Base-by-base conservation (phyloP, 2,329 filamentous ascomycete species). In the Neofusicoccum laricinum region DNA sequence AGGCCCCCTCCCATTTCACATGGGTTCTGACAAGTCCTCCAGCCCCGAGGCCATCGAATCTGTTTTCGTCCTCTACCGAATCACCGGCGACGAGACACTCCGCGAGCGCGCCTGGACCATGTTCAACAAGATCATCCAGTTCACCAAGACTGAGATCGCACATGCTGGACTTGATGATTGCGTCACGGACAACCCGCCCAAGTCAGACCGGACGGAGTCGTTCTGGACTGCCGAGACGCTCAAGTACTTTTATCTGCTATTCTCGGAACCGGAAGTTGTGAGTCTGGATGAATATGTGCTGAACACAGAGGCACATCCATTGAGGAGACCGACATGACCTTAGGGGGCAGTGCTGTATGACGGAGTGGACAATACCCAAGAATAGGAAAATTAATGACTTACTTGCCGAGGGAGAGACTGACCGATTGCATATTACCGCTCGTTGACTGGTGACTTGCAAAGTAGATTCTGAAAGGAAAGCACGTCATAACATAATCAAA, bases 51-150 rank as follows among this genome's bases (percentile, higher is more conserved):
- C 85, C 2, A 85, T 88, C 50, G 85, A 88, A 69, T 84, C 81
- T 12, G 80, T 87, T 3, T 88, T 87, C 72, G 78, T 86, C 68
- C 76, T 88, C 71, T 86, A 87, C 68, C 82, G 85, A 21, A 83
- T 86, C 49, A 87, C 85, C 0, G 85, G 85, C 15, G 81, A 86
- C 66, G 78, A 77, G 61, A 74, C 70, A 62, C 76, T 78, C 65
- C 76, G 79, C 58, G 79, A 81, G 5, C 75, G 74, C 1, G 81
- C 80, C 2, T 83, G 81, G 81, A 75, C 78, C 6, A 83, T 83
- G 80, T 83, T 80, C 71, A 73, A 72, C 15, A 74, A 77, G 1
- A 82, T 83, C 51, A 69, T 76, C 48, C 73, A 75, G 36, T 71
- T 73, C 5, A 81, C 80, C 0, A 70, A 77, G 55, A 83, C 81